Base-by-base conservation (phyloP, 495 filamentous ascomycete genomes). In the Aspergillus haitiensis region DNA sequence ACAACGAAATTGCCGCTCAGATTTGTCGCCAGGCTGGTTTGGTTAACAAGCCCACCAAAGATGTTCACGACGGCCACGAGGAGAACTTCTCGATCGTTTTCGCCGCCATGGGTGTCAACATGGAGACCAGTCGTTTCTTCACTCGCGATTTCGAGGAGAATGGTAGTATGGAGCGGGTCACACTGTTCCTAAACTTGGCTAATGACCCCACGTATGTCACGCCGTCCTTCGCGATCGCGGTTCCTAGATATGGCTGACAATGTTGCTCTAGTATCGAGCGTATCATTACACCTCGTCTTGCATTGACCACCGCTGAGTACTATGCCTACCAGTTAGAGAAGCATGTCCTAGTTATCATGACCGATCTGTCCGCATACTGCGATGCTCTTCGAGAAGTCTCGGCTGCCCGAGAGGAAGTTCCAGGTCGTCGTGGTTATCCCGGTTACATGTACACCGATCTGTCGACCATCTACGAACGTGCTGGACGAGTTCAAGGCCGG, bases 391-490 rank as follows among this genome's bases (percentile, higher is more conserved):
- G 95, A 78, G 95, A 97, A 75, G 93, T 97, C 44, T 99, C 95
- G 13, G 92, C 95, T 47, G 95, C 95, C 42, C 85, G 95, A 76
- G 95, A 99, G 84, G 95, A 99, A 89, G 95, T 99, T 45, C 95
- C 95, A 58, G 95, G 95, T 82, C 93, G 95, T 75, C 92, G 95
- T 84, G 95, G 95, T 81, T 99, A 96, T 81, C 95, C 95, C 52
- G 95, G 95, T 91, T 99, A 99, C 83, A 99, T 99, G 95, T 99
- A 99, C 82, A 99, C 95, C 56, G 95, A 99, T 87, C 89, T 99
- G 84, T 96, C 95, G 50, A 99, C 95, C 66, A 94, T 99, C 67
- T 99, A 99, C 80, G 95, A 99, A 76, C 92, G 95, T 80, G 95
- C 95, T 68, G 95, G 95, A 67, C 95, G 95, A 87, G 95, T 99